phyloP scores from a whole-genome alignment of 164 flowering plant genomes.

The Chloranthus sessilifolius region DNA sequence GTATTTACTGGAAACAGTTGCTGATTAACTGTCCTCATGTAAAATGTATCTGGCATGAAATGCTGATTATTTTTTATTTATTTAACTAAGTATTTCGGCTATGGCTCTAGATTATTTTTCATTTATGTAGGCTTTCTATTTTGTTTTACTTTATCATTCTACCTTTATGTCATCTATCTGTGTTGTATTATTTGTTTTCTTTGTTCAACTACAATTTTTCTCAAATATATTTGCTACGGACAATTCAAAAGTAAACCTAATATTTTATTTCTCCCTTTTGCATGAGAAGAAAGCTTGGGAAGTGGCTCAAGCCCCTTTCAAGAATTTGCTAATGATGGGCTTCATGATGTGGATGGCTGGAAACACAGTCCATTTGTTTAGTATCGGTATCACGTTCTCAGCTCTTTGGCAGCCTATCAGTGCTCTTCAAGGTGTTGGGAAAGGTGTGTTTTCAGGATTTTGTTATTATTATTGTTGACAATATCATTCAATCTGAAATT shows the following conservation, averaged over 20 bases:
- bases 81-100: no score
- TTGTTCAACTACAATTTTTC: not conserved
- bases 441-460: constrained; percentile 40
- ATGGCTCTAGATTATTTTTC: not conserved
- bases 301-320: constrained; percentile 91
- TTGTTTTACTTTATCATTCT: not conserved
- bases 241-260: not conserved
- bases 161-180: not conserved
- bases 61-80: no score
- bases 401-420: constrained; percentile 99
- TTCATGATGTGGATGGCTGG: constrained; percentile 99
- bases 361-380: constrained; percentile 91
- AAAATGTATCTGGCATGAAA: no score
- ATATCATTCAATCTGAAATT: no score
- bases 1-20: no score
- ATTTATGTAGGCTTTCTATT: not conserved
- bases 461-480: no score
- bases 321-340: constrained; percentile 97
- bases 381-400: constrained; percentile 97
- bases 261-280: not conserved
- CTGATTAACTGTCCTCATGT: no score
- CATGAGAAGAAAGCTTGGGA: constrained; percentile 97
- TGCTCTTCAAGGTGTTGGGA: constrained; percentile 96
- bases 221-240: not conserved
- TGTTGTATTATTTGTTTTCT: not conserved